Base-by-base conservation (phyloP, 371 early-diverging fungal species). In the Mucor velutinosus region DNA sequence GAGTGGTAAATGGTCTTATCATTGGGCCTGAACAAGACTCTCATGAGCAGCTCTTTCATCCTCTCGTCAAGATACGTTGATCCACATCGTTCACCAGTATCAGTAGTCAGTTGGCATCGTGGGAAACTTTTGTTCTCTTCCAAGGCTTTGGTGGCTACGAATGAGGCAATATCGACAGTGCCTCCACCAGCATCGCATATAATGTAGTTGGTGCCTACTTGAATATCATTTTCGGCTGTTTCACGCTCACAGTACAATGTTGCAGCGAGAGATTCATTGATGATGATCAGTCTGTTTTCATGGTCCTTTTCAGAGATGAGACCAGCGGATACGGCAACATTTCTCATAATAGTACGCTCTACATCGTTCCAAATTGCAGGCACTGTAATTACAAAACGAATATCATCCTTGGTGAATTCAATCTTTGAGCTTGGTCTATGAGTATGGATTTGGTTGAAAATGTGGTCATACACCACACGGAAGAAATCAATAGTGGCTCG, bases 301-400 rank as follows among this genome's bases (percentile, higher is more conserved):
- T 78, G 80, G 35, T 82, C 83, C 8, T 70, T 58, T 19, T 74
- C 67, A 33, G 69, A 67, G 45, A 82, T 80, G 4, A 80, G 63
- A 1, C 83, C 80, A 5, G 83, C 76, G 30, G 76, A 64, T 27
- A 74, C 72, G 45, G 80, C 78, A 0, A 78, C 74, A 15, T 70
- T 68, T 63, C 83, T 71, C 78, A 82, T 76, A 17, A 73, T 67
- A 8, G 73, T 72, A 59, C 78, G 78, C 29, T 78, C 77, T 12
- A 71, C 69, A 45, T 82, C 83, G 3, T 78, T 68, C 83, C 83
- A 82, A 66, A 76, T 76, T 29, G 83, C 77, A 19, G 83, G 80
- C 0, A 82, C 80, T 0, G 83, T 82, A 25, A 82, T 63, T 39
- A 66, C 43, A 41, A 60, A 66, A 25, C 67, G 67, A 43, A 60